These are phyloP conservation scores for Yarrowia deformans DNA, from an alignment of 805 yeast species.

Conservation along the genomic window DNA sequence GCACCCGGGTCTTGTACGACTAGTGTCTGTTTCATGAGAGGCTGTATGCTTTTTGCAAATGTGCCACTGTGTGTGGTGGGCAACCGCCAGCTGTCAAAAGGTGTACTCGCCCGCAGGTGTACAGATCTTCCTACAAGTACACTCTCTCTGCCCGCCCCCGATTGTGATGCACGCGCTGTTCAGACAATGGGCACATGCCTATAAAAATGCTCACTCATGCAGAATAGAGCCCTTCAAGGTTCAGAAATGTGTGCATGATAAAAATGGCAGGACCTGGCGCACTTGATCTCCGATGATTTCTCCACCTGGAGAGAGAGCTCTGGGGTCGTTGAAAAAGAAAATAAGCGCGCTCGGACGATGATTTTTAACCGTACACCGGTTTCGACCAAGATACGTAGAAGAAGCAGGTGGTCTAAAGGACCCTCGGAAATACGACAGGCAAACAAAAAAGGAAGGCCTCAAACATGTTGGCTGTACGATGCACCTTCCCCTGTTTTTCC, in stretches of 20 bases:
- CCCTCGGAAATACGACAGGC: background rate
- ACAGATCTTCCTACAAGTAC: background rate
- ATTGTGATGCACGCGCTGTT: too few relatives aligned
- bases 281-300: constrained; percentile 13
- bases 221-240: background rate
- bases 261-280: constrained; percentile 23
- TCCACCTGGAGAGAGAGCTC: background rate
- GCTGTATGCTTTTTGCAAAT: background rate
- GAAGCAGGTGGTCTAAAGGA: background rate
- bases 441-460: background rate
- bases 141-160: background rate
- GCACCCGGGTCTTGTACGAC: too few relatives aligned
- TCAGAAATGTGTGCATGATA: constrained; percentile 12
- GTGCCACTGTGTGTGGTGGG: too few relatives aligned
- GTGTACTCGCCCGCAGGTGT: background rate
- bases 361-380: background rate
- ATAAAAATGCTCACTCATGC: constrained; percentile 13
- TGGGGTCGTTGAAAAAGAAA: background rate
- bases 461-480: background rate
- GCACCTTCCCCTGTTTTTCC: background rate
- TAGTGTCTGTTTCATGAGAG: background rate
- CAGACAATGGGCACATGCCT: constrained; percentile 3
- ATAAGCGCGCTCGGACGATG: background rate
- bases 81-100: background rate
- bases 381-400: background rate